Percentiles rank a stretch among this genome's conserved stretches.
Conservation (phyloP, 169 alveolate species). For the Plasmodium gonderi region DNA sequence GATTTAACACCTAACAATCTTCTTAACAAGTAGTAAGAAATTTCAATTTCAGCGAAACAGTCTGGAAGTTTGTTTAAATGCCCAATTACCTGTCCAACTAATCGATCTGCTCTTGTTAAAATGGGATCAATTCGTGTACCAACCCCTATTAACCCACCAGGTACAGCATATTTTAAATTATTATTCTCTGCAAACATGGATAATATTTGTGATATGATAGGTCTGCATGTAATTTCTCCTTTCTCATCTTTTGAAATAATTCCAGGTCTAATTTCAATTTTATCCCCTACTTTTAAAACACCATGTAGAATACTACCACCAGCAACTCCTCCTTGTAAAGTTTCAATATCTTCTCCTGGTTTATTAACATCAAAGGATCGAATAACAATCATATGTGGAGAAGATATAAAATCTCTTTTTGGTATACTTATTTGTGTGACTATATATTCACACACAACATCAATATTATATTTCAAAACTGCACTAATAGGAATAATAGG, state of each 20-base stretch:
- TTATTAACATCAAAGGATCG: conserved; percentile 99
- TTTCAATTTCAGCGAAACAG: conserved; percentile 94
- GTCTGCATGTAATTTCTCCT: conserved; percentile 92
- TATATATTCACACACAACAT: conserved; percentile 96
- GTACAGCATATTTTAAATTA: conserved; percentile 97
- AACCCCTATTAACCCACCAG: conserved; percentile 97
- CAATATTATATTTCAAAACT: conserved; percentile 96
- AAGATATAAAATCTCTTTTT: conserved; percentile 95
- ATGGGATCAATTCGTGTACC: conserved; percentile 99
- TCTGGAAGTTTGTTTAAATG: conserved; percentile 96
- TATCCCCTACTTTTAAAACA: conserved; percentile 96
- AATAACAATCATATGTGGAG: conserved; percentile 98
- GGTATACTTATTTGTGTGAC: conserved; percentile 96
- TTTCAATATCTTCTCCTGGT: conserved; percentile 98
- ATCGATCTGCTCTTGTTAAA: conserved; percentile 96
- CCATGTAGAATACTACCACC: conserved; percentile 99
- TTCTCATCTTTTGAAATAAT: conserved; percentile 91
- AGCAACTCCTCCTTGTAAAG: conserved; percentile 99
- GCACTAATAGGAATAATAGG: conserved; percentile 98
- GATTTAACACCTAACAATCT: conserved; percentile 92
- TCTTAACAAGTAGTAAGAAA: conserved; percentile 88
- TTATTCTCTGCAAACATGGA: conserved; percentile 98
- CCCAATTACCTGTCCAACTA: conserved; percentile 98
- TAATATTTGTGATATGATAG: conserved; percentile 90
- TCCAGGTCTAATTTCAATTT: conserved; percentile 99